Evolutionary conservation across 441 rosid genomes (phyloP).

Genomic region (Codiaeum variegatum): DNA sequence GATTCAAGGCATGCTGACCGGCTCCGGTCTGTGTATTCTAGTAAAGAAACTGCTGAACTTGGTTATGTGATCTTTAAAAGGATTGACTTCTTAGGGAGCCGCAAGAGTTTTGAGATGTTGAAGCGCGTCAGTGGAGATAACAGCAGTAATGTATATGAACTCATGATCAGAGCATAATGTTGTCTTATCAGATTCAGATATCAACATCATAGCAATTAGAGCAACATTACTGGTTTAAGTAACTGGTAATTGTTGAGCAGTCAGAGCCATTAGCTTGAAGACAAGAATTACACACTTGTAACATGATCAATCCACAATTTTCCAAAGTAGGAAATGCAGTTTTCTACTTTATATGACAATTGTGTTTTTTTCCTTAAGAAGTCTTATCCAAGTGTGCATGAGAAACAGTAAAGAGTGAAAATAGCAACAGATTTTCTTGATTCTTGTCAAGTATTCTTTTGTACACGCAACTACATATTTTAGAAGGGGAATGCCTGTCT

Average conservation of each 20-base stretch:
- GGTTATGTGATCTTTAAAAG: conserved; percentile 53
- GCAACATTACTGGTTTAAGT: neutral
- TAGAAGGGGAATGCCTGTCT: neutral
- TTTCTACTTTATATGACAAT: neutral
- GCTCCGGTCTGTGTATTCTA: conserved; percentile 57
- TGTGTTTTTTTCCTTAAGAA: neutral
- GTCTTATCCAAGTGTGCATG: conserved; percentile 12
- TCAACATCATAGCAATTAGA: too few species aligned
- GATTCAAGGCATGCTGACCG: conserved; percentile 87
- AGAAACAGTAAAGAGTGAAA: conserved; percentile 6
- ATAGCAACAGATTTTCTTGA: conserved; percentile 2
- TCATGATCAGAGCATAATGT: conserved; percentile 69
- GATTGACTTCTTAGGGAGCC: conserved; percentile 74
- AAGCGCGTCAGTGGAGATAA: conserved; percentile 77
- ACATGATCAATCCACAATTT: neutral
- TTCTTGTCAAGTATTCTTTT: neutral
- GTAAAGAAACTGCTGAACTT: conserved; percentile 45
- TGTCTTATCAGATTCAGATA: neutral
- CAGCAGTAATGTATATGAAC: conserved; percentile 77
- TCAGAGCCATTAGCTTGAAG: neutral
- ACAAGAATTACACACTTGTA: neutral
- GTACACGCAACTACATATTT: neutral
- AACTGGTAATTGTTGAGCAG: too few species aligned
- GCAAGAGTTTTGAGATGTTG: conserved; percentile 74
- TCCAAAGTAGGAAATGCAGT: neutral